A percentile compares a stretch with the other conserved stretches of the same genome.
Conservation (phyloP, 177 flowering plant species). For the Vitis hybrid region DNA sequence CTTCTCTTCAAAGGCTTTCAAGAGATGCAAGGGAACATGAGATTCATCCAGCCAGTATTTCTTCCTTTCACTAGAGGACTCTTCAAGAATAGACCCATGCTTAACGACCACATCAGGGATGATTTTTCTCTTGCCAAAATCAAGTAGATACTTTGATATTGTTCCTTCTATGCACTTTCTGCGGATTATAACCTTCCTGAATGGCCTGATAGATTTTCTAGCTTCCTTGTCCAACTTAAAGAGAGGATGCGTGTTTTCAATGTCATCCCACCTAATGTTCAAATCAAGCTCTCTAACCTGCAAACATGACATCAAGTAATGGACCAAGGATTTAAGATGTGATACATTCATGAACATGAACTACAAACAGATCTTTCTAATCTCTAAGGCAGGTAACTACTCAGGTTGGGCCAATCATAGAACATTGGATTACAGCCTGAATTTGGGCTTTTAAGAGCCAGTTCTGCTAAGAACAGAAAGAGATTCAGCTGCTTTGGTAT, state of each 20-base stretch:
- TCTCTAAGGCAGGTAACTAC: background rate
- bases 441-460: background rate
- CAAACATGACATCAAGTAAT: slow-evolving; percentile 12
- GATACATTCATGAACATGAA: background rate
- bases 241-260: slow-evolving; percentile 56
- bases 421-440: background rate
- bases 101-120: slow-evolving; percentile 72
- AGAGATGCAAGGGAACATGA: slow-evolving; percentile 76
- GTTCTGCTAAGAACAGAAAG: background rate
- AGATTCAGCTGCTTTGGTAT: background rate
- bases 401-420: background rate
- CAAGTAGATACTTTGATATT: slow-evolving; percentile 71
- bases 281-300: slow-evolving; percentile 85
- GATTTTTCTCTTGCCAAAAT: slow-evolving; percentile 89
- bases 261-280: slow-evolving; percentile 75
- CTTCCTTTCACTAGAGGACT: slow-evolving; percentile 70
- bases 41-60: slow-evolving; percentile 84
- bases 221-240: slow-evolving; percentile 54
- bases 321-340: slow-evolving; percentile 4
- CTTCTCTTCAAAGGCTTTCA: slow-evolving; percentile 85
- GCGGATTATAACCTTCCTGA: slow-evolving; percentile 78
- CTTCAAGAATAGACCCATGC: slow-evolving; percentile 64
- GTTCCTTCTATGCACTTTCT: slow-evolving; percentile 61
- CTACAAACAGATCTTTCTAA: background rate
- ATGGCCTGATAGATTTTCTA: slow-evolving; percentile 53